Percentiles rank a stretch among this genome's conserved stretches.
Conservation (phyloP, 176 grass and related monocot species). For the Bolboschoenus planiculmis region DNA sequence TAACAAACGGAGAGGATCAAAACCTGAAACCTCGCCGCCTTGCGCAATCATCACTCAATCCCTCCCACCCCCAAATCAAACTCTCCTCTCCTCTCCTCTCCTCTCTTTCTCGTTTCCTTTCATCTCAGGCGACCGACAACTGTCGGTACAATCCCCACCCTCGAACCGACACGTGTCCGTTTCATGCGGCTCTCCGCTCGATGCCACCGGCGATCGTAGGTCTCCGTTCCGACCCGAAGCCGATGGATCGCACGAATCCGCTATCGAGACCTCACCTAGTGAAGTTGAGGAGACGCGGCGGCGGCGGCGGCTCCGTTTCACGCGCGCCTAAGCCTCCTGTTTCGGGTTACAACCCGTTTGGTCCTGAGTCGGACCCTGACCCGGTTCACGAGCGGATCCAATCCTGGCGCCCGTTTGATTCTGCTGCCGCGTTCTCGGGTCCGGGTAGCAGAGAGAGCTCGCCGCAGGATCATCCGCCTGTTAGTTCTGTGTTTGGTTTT, state of each 20-base stretch:
- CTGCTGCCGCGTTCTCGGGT: not conserved
- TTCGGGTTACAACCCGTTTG: slow-evolving; percentile 5
- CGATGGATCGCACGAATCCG: slow-evolving; percentile 16
- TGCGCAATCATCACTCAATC: not conserved
- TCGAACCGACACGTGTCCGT: not conserved
- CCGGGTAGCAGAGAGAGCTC: not conserved
- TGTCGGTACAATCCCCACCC: not conserved
- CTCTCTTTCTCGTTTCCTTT: not conserved
- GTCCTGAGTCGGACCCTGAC: not conserved
- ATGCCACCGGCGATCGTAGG: slow-evolving; percentile 26
- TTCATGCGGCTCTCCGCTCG: not conserved
- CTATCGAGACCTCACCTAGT: slow-evolving; percentile 13
- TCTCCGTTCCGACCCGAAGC: not conserved
- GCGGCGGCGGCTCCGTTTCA: not conserved
- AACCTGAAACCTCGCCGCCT: not conserved
- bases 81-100: not conserved
- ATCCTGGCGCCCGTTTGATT: slow-evolving; percentile 6
- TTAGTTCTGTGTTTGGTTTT: slow-evolving; percentile 9
- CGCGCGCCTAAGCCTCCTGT: not conserved
- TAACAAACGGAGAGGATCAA: not conserved
- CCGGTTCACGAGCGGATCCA: slow-evolving; percentile 1
- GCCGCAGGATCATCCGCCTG: not conserved
- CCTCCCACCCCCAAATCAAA: slow-evolving; percentile 6
- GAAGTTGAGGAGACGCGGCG: not conserved
- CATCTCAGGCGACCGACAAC: not conserved